Evolutionary conservation across 345 rosid species (phyloP).

Genomic region (Eucalyptus paniculata): DNA sequence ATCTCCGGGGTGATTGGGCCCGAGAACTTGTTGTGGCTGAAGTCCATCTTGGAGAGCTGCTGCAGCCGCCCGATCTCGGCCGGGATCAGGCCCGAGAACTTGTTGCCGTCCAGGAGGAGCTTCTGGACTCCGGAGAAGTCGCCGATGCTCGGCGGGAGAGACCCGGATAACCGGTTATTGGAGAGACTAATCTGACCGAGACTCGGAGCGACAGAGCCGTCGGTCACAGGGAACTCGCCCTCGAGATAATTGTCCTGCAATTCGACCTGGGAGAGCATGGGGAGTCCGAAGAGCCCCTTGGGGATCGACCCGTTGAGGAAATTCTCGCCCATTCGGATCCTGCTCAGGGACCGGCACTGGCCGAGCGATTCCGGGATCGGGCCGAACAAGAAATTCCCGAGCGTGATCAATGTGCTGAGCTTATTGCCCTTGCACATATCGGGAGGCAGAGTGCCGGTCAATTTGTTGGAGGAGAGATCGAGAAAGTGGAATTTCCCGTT

Average conservation of each 20-base stretch:
- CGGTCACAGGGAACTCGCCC: constrained; percentile 26
- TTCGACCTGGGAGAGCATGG: constrained; percentile 33
- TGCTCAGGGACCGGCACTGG: constrained; percentile 17
- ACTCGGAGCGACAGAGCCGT: constrained; percentile 3
- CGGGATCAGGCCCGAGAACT: constrained; percentile 28
- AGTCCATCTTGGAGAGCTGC: constrained; percentile 44
- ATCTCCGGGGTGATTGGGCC: constrained; percentile 29
- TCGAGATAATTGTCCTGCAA: constrained; percentile 24
- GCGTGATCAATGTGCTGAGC: constrained; percentile 23
- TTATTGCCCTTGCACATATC: constrained; percentile 26
- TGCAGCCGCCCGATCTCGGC: constrained; percentile 29
- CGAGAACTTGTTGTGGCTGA: constrained; percentile 32
- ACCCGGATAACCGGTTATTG: constrained; percentile 26
- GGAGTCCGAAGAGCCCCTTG: constrained; percentile 27
- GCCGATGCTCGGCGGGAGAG: constrained; percentile 26
- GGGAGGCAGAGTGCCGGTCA: constrained; percentile 29
- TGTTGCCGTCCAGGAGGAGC: constrained; percentile 37
- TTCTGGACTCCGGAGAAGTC: constrained; percentile 41
- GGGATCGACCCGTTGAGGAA: constrained; percentile 39
- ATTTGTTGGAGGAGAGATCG: constrained; percentile 34
- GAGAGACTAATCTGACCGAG: constrained; percentile 40
- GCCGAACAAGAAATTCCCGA: constrained; percentile 33
- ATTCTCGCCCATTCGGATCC: constrained; percentile 45
- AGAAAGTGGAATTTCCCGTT: constrained; percentile 24
- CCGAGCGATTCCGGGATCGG: constrained; percentile 33